Evolutionary conservation across 495 filamentous ascomycete species (phyloP), one percentile per base, ranked within the genome.

Genomic region (Penicillium bovifimosum): DNA sequence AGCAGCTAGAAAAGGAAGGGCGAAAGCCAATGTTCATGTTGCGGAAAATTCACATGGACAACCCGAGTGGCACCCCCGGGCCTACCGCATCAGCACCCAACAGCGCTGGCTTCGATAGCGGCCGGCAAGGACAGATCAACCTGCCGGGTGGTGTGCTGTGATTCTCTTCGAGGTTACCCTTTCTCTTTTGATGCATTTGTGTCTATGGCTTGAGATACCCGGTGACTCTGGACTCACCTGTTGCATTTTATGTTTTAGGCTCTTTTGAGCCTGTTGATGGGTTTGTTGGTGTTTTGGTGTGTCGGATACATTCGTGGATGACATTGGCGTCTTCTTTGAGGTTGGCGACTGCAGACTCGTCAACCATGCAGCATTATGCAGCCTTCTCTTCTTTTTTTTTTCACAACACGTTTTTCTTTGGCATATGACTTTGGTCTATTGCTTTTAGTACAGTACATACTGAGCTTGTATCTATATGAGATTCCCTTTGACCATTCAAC

Each of bases 11-110:
- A 66, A 88, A 87, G 60, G 93, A 98, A 71, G 95, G 95, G 10
- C 85, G 90, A 67, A 98, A 98, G 64, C 93, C 93, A 29, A 97
- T 98, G 93, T 98, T 97, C 64, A 98, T 98, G 93, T 70, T 98
- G 35, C 75, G 93, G 42, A 88, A 88, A 68, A 62, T 71, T 2
- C 68, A 74, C 31, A 55, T 63, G 6, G 62, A 60, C 43, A 62
- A 55, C 41, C 53, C 63, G n/a, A 63, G 63, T 8, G 42, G 56
- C 9, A 53, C 56, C 6, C 50, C 49, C 11, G 65, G 68, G 4
- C 48, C 48, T 34, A 17, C 28, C n/a, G 11, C 17, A 1, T 66
- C 72, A 6, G 67, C 67, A 34, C 73, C 73, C 11, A 72, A 67
- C 47, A 74, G 71, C 40, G 71, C 72, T 33, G 68, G 69, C 8